These are phyloP conservation scores for Tetragonia tetragonoides DNA, from an alignment of 148 eudicot species.

Conservation along the genomic window DNA sequence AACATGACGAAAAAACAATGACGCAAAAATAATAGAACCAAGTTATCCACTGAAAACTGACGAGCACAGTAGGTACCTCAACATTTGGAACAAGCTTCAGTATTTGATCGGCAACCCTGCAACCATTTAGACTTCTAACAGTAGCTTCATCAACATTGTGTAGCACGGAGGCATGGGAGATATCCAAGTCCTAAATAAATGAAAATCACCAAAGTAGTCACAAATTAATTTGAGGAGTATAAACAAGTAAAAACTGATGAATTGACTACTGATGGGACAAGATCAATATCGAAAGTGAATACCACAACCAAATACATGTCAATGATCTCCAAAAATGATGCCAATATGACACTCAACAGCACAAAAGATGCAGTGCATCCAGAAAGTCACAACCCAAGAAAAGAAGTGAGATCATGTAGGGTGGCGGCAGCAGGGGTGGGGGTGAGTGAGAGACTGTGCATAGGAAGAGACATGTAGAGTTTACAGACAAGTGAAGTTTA, in stretches of 20 bases:
- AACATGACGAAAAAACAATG: too few relatives aligned
- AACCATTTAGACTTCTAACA: conserved; percentile 88
- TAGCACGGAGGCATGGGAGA: conserved; percentile 65
- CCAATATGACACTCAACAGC: not conserved
- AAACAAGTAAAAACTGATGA: not conserved
- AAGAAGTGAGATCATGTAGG: too few relatives aligned
- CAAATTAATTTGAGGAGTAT: not conserved
- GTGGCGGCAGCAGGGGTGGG: too few relatives aligned
- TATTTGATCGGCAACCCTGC: conserved; percentile 91
- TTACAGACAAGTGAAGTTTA: too few relatives aligned
- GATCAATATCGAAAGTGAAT: not conserved
- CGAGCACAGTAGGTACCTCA: conserved; percentile 36
- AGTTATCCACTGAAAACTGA: not conserved
- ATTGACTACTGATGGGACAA: not conserved
- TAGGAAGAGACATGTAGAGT: too few relatives aligned
- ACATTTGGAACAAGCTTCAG: conserved; percentile 85
- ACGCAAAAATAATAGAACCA: not conserved
- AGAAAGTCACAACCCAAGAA: not conserved
- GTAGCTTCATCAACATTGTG: conserved; percentile 82
- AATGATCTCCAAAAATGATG: not conserved
- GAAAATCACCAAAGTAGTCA: not conserved
- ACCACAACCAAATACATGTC: not conserved
- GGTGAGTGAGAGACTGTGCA: too few relatives aligned
- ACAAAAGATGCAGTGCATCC: not conserved
- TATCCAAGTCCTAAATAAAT: conserved; percentile 63